These are phyloP conservation scores for Rugonectria rugulosa DNA, from an alignment of 2,329 filamentous ascomycete genomes.

Conservation along the genomic window DNA sequence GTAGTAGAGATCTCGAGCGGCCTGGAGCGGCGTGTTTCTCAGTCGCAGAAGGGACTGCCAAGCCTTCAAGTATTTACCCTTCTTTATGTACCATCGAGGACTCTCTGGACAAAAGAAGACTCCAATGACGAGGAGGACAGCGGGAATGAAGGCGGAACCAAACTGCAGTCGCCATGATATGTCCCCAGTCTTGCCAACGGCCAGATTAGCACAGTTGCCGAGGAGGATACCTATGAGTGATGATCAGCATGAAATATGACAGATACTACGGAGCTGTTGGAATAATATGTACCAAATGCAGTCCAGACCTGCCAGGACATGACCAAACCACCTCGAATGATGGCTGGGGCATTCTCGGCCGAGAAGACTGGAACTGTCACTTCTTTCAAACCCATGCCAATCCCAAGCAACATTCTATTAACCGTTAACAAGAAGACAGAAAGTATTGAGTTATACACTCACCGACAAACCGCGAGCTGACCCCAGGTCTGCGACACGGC, in stretches of 20 bases:
- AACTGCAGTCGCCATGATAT: slow-evolving; percentile 71
- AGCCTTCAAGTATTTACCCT: slow-evolving; percentile 61
- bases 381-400: slow-evolving; percentile 66
- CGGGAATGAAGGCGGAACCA: slow-evolving; percentile 70
- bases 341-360: slow-evolving; percentile 59
- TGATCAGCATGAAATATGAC: neutral
- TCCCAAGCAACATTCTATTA: slow-evolving; percentile 56
- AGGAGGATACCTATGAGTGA: slow-evolving; percentile 61
- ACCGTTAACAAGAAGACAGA: neutral
- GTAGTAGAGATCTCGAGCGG: slow-evolving; percentile 69
- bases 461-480: slow-evolving; percentile 63
- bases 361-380: slow-evolving; percentile 61
- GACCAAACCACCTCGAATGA: slow-evolving; percentile 61
- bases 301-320: slow-evolving; percentile 65
- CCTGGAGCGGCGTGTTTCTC: slow-evolving; percentile 65
- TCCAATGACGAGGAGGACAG: slow-evolving; percentile 63
- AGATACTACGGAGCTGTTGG: neutral
- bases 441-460: slow-evolving; percentile 33
- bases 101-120: slow-evolving; percentile 71
- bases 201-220: slow-evolving; percentile 71
- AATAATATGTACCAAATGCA: slow-evolving; percentile 50
- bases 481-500: slow-evolving; percentile 66
- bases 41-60: slow-evolving; percentile 64
- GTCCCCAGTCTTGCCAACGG: slow-evolving; percentile 64
- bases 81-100: slow-evolving; percentile 72